phyloP scores from a whole-genome alignment of 208 protist genomes.

The Angomonas deanei region DNA sequence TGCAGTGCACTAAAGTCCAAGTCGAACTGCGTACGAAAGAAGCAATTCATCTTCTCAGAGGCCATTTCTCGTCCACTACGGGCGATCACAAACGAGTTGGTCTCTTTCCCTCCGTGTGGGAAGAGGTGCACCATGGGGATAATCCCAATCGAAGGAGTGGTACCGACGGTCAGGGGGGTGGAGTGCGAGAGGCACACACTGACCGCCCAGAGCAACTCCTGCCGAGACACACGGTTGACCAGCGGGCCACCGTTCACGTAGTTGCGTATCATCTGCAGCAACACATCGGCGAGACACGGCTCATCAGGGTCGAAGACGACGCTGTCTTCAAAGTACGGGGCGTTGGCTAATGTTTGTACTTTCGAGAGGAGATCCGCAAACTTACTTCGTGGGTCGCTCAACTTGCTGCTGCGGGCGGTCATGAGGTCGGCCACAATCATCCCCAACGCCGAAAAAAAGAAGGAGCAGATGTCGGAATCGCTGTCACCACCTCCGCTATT shows the following conservation, averaged over 20 bases:
- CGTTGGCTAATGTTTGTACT: slow-evolving; percentile 75
- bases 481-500: slow-evolving; percentile 42
- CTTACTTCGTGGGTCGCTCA: slow-evolving; percentile 58
- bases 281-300: slow-evolving; percentile 73
- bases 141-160: slow-evolving; percentile 71
- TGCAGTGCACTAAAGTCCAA: slow-evolving; percentile 45
- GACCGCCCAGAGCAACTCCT: slow-evolving; percentile 84
- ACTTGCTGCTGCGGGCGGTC: slow-evolving; percentile 62
- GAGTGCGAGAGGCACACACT: slow-evolving; percentile 82
- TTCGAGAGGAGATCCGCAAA: slow-evolving; percentile 70
- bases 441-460: slow-evolving; percentile 81
- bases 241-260: slow-evolving; percentile 87
- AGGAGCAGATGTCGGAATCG: slow-evolving; percentile 72
- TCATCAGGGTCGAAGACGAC: slow-evolving; percentile 62
- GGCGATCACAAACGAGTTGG: slow-evolving; percentile 66
- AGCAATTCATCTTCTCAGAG: slow-evolving; percentile 39
- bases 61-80: slow-evolving; percentile 38
- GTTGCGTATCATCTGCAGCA: slow-evolving; percentile 91
- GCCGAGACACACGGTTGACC: slow-evolving; percentile 71
- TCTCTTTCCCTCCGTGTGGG: slow-evolving; percentile 69
- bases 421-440: slow-evolving; percentile 87
- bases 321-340: slow-evolving; percentile 81
- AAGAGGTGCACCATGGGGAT: slow-evolving; percentile 85
- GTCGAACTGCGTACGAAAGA: slow-evolving; percentile 41
- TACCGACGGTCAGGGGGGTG: slow-evolving; percentile 70